Conservation (phyloP, 2,329 filamentous ascomycete species). For the Aspergillus uvarum region DNA sequence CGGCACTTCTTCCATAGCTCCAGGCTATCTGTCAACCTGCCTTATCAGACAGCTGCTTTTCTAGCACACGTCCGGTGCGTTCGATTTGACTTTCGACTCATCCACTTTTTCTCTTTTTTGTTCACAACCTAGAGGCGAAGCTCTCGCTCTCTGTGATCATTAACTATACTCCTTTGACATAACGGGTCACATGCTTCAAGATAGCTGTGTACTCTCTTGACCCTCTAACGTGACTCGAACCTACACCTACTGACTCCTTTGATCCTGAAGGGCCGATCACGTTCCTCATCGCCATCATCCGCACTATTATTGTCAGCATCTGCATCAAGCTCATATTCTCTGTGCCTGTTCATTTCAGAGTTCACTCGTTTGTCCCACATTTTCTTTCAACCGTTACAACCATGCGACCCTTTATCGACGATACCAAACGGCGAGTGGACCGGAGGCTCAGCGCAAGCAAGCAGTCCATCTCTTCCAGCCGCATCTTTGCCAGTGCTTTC, state of each 20-base stretch:
- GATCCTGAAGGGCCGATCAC: slow-evolving; percentile 5
- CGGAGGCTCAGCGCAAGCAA: slow-evolving; percentile 45
- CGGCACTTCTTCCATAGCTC: background rate
- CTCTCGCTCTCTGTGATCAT: slow-evolving; percentile 11
- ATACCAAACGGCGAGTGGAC: slow-evolving; percentile 43
- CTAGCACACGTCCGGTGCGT: slow-evolving; percentile 11
- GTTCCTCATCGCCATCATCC: slow-evolving; percentile 14
- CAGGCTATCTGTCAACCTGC: slow-evolving; percentile 3
- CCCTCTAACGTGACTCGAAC: slow-evolving; percentile 12
- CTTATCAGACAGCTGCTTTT: slow-evolving; percentile 6
- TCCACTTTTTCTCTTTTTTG: slow-evolving; percentile 5
- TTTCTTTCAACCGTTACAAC: slow-evolving; percentile 8
- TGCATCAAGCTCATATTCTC: background rate
- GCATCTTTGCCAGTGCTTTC: slow-evolving; percentile 51
- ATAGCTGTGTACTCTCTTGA: slow-evolving; percentile 1
- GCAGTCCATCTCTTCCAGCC: slow-evolving; percentile 43
- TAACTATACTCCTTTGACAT: slow-evolving; percentile 1
- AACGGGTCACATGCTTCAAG: background rate
- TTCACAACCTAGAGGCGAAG: background rate
- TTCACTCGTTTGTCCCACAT: background rate
- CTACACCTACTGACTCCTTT: slow-evolving; percentile 14
- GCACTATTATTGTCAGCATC: background rate
- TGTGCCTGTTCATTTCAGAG: background rate
- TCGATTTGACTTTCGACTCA: slow-evolving; percentile 11
- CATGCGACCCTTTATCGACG: slow-evolving; percentile 41